Conservation (phyloP, 495 filamentous ascomycete genomes). For the Daldinia childiae region DNA sequence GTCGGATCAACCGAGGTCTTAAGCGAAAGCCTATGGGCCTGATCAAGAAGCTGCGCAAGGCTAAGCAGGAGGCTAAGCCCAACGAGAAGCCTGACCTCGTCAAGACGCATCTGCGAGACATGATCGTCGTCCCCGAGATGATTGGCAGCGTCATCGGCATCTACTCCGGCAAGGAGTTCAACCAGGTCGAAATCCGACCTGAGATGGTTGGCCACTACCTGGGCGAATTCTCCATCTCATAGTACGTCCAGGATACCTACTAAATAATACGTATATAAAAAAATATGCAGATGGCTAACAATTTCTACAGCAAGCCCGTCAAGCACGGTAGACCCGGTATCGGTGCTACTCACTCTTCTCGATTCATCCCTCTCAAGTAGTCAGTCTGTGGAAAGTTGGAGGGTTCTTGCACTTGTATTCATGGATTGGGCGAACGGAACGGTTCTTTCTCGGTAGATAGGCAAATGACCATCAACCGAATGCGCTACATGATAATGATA, state of each 20-base stretch:
- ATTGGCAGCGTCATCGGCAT: slow-evolving; percentile 97
- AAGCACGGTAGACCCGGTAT: slow-evolving; percentile 99
- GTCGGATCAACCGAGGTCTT: slow-evolving; percentile 98
- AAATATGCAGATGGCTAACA: slow-evolving; percentile 47
- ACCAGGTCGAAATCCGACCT: slow-evolving; percentile 99
- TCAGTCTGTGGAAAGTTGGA: slow-evolving; percentile 34
- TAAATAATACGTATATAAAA: neutral
- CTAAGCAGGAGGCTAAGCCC: slow-evolving; percentile 99
- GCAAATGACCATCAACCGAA: slow-evolving; percentile 41
- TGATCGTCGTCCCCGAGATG: slow-evolving; percentile 99
- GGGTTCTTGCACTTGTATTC: slow-evolving; percentile 43
- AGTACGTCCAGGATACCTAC: slow-evolving; percentile 70
- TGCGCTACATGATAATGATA: slow-evolving; percentile 42
- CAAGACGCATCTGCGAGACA: slow-evolving; percentile 98
- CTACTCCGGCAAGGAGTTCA: slow-evolving; percentile 99
- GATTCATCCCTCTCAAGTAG: slow-evolving; percentile 50
- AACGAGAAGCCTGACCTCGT: slow-evolving; percentile 98
- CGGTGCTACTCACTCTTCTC: slow-evolving; percentile 99
- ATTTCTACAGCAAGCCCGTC: slow-evolving; percentile 87
- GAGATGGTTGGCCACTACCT: slow-evolving; percentile 99
- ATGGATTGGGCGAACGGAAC: slow-evolving; percentile 45
- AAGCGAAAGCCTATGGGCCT: slow-evolving; percentile 99
- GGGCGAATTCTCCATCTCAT: slow-evolving; percentile 98
- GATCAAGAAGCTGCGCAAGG: slow-evolving; percentile 99
- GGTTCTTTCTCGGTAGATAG: slow-evolving; percentile 45